phyloP scores from a whole-genome alignment of 2,329 filamentous ascomycete species.

The Elsinoe necatrix region DNA sequence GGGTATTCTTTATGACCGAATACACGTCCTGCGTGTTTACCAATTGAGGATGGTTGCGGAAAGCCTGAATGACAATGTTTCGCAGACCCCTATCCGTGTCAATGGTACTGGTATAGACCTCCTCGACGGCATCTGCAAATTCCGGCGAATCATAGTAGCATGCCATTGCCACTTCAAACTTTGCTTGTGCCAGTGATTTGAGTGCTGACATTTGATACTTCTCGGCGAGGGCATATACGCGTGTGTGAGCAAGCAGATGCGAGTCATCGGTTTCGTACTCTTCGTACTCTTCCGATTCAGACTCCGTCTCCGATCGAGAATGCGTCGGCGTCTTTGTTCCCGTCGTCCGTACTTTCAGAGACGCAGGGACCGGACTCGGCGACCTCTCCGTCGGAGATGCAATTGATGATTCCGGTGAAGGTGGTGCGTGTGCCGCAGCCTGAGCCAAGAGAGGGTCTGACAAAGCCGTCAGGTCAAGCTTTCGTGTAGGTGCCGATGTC shows the following conservation, averaged over 20 bases:
- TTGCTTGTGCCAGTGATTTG: slow-evolving; percentile 38
- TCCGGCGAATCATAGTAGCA: slow-evolving; percentile 38
- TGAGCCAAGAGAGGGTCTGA: slow-evolving; percentile 31
- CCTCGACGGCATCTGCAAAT: slow-evolving; percentile 40
- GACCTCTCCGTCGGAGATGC: slow-evolving; percentile 4
- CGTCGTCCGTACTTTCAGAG: slow-evolving; percentile 7
- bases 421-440: slow-evolving; percentile 25
- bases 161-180: slow-evolving; percentile 39
- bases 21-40: slow-evolving; percentile 40
- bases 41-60: slow-evolving; percentile 39
- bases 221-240: slow-evolving; percentile 43
- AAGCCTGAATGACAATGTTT: slow-evolving; percentile 40
- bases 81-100: slow-evolving; percentile 42
- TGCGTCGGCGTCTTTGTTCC: slow-evolving; percentile 21
- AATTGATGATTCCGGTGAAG: slow-evolving; percentile 11
- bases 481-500: slow-evolving; percentile 19
- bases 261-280: slow-evolving; percentile 33
- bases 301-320: slow-evolving; percentile 29
- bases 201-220: slow-evolving; percentile 43
- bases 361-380: slow-evolving; percentile 11
- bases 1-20: slow-evolving; percentile 36
- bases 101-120: slow-evolving; percentile 42
- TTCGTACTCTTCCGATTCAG: slow-evolving; percentile 27
- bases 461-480: slow-evolving; percentile 28
- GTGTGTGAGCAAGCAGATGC: slow-evolving; percentile 39